Conservation (phyloP, 495 filamentous ascomycete genomes). For the Niebla homalea region DNA sequence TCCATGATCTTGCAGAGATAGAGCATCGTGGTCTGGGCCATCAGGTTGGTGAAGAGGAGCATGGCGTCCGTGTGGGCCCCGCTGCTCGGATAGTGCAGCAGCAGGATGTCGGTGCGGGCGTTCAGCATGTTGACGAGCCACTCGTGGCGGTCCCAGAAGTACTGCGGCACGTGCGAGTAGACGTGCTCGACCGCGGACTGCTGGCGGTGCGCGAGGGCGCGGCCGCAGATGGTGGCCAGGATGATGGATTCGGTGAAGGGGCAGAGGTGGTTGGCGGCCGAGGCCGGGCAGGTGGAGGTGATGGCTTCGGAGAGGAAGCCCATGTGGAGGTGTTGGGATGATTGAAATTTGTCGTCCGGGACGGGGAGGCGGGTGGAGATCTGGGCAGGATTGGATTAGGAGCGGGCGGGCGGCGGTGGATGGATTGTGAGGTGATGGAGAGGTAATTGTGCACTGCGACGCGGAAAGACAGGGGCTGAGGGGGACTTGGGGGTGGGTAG, state of each 20-base stretch:
- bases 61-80: constrained; percentile 16
- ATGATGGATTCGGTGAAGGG: constrained; percentile 36
- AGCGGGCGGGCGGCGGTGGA: not conserved
- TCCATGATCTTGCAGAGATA: no score
- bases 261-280: constrained; percentile 18
- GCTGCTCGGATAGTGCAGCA: no score
- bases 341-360: constrained; percentile 38
- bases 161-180: no score
- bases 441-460: no score
- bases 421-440: no score
- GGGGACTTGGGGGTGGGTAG: no score
- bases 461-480: no score
- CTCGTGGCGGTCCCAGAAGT: no score
- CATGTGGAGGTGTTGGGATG: constrained; percentile 29
- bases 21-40: no score
- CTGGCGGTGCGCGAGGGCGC: constrained; percentile 30
- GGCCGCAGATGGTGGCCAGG: constrained; percentile 34
- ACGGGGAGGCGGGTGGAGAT: constrained; percentile 31
- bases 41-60: not conserved
- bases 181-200: no score
- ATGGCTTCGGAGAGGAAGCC: constrained; percentile 33
- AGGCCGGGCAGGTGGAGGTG: not conserved
- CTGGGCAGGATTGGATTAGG: constrained; percentile 1
- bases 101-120: no score
- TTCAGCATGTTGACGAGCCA: no score